Base-by-base conservation (phyloP, 441 rosid genomes). In the Corymbia calophylla region DNA sequence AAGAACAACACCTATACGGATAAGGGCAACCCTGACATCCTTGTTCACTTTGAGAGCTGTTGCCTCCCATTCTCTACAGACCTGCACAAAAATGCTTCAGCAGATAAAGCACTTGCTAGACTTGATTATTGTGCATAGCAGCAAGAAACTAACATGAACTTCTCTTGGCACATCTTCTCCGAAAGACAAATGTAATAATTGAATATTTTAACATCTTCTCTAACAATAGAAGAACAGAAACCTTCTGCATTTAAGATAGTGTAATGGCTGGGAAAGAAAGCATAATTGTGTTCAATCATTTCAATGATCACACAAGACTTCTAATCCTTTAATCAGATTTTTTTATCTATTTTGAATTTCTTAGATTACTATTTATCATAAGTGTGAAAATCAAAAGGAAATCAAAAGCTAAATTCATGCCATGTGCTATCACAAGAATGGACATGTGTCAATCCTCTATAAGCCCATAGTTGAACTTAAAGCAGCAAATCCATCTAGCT, bases 41-140 rank as follows among this genome's bases (percentile, higher is more conserved):
- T 94, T 93, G 87, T 95, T 93, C 80, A 94, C 99, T 93, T 94
- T 93, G 90, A 94, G 91, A 12, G 99, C 99, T 35, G 96, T 91
- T 90, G 92, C 95, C 94, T 98, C 99, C 99, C 99, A 98, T 93
- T 97, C 98, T 92, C 98, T 94, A 92, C 99, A 98, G 49, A 97
- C 99, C 99, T 98, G 89, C 29, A 56, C 93, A 90, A 89, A 39
- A 93, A 77, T 77, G 47, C 90, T 17, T 58, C 44, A 90, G 80
- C 87, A 21, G 84, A 39, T 44, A 77, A 77, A 77, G 84, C 84
- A 77, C 51, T 77, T 73, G 82, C 82, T 39, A 21, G 49, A 73
- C n/a, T 39, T 73, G 51, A 73, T 73, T 73, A 47, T 39, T 21
- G 49, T 39, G 68, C 31, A 21, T 21, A 21, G 82, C 49, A 73